Evolutionary conservation across 192 early-diverging fungal species (phyloP), one percentile per base, ranked within the genome.

Genomic region (Coemansia sp.): DNA sequence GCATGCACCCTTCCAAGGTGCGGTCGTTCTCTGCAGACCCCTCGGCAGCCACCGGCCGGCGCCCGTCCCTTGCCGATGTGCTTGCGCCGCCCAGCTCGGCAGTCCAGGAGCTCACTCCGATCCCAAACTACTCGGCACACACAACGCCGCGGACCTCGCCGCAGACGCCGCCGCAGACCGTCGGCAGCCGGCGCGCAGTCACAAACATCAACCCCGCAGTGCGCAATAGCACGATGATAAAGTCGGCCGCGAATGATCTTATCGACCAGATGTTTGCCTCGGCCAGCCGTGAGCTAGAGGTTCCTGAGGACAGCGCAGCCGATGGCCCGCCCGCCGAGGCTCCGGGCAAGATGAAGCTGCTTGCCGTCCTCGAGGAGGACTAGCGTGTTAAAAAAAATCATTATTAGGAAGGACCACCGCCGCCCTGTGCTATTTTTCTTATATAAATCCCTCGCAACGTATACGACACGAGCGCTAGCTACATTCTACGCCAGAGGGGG

Each of bases 201-300:
- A 37, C 30, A 17, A 23, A 22, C 22, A 35, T 29, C 38, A 40
- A 28, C 23, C 21, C 39, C 16, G 48, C 48, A 21, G 45, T 53
- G 48, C 67, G 67, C 33, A 60, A 60, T 51, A 71, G 67, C 44
- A 64, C 52, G 60, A 59, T 71, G 60, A 31, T 71, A 23, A 49
- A 46, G 27, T 51, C 67, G 3, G 69, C 65, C 26, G 69, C 69
- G 17, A 47, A 62, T 30, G 54, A 40, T 23, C 54, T 73, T 18
- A 73, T 73, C 38, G 63, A 73, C 54, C 69, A 73, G 54, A 73
- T 73, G 69, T 73, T 73, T 58, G 69, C 69, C 19, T 73, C 69
- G 25, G 69, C 69, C 41, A 65, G 69, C 45, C 53, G 57, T 27
- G 59, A 70, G 55, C 51, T 70, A 16, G 30, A 50, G 12, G 36